Evolutionary conservation across 148 eudicot species (phyloP).

Genomic region (Chenopodium quinoa): DNA sequence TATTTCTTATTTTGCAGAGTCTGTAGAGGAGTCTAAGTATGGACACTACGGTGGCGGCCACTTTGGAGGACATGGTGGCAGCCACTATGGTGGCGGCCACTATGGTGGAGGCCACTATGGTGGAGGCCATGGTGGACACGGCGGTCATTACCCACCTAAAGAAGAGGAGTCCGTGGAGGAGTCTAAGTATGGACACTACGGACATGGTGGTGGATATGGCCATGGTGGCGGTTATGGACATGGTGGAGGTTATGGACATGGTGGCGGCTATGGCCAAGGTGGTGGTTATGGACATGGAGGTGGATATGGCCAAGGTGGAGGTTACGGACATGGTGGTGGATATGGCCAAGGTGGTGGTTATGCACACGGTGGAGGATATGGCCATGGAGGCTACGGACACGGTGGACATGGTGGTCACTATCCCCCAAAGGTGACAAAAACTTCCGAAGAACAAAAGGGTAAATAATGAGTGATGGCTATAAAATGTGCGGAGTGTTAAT

Average conservation of each 20-base stretch:
- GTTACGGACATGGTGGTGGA: background rate
- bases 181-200: background rate
- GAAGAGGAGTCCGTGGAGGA: background rate
- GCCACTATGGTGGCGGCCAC: too few relatives aligned
- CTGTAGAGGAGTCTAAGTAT: too few relatives aligned
- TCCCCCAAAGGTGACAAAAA: background rate
- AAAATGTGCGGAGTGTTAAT: too few relatives aligned
- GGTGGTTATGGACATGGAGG: background rate
- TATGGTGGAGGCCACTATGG: too few relatives aligned
- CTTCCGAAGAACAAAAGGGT: background rate
- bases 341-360: background rate
- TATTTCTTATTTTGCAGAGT: too few relatives aligned
- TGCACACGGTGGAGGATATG: too few relatives aligned
- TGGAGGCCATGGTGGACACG: too few relatives aligned
- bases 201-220: background rate
- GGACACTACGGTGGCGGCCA: too few relatives aligned
- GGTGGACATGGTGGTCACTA: slow-evolving; percentile 13
- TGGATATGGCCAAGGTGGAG: background rate
- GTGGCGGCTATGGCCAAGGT: background rate
- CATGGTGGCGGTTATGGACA: background rate
- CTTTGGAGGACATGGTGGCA: too few relatives aligned
- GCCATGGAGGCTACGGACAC: background rate
- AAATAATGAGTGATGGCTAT: background rate
- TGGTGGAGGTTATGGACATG: background rate
- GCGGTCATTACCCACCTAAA: too few relatives aligned